Evolutionary conservation across 345 rosid species (phyloP).

Genomic region (Eucalyptus pauciflora): DNA sequence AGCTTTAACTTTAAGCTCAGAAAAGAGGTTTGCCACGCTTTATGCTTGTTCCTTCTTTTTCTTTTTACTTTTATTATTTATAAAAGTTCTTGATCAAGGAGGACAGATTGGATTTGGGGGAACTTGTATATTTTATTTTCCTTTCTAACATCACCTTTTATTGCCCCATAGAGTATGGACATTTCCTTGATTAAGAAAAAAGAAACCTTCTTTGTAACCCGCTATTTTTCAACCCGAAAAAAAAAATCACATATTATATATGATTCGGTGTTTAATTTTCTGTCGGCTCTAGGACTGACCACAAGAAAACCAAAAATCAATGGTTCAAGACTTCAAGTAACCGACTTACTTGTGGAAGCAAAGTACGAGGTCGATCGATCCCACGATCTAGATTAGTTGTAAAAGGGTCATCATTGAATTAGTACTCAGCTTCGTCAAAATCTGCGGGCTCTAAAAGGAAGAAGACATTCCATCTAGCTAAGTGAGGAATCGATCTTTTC

Average conservation of each 20-base stretch:
- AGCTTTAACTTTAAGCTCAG: neutral
- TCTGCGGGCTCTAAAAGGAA: neutral
- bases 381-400: neutral
- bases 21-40: neutral
- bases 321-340: neutral
- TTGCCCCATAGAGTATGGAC: neutral
- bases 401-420: neutral
- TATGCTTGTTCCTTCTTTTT: neutral
- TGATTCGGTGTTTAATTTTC: neutral
- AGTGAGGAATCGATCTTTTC: neutral
- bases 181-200: neutral
- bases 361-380: neutral
- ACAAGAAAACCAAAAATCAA: neutral
- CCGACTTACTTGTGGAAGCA: neutral
- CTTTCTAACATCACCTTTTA: neutral
- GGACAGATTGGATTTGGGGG: neutral
- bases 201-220: neutral
- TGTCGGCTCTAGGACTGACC: neutral
- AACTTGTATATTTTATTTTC: neutral
- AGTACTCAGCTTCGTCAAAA: neutral
- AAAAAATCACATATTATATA: neutral
- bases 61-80: neutral
- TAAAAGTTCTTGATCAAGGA: neutral
- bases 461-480: neutral
- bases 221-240: neutral